These are phyloP conservation scores for Yamadazyma tumulicola DNA, from an alignment of 805 yeast genomes.

Conservation along the genomic window DNA sequence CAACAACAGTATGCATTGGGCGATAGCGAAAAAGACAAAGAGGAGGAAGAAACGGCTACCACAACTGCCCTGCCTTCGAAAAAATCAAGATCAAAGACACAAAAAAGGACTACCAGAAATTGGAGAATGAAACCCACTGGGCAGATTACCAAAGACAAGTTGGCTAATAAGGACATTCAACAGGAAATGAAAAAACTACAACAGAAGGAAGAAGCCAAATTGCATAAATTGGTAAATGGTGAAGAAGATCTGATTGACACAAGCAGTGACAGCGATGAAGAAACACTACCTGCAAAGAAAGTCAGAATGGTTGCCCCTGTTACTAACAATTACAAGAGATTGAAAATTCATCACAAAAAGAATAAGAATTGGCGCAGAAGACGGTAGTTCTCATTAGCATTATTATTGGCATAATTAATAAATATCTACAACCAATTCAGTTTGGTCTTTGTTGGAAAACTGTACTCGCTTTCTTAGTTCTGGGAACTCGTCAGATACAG, in stretches of 20 bases:
- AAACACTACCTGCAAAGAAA: slow-evolving; percentile 3
- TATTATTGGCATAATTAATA: slow-evolving; percentile 7
- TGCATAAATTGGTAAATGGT: slow-evolving; percentile 21
- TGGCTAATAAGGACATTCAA: slow-evolving; percentile 41
- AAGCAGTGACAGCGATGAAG: slow-evolving; percentile 12
- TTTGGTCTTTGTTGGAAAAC: slow-evolving; percentile 18
- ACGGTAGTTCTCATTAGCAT: slow-evolving; percentile 17
- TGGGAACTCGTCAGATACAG: neutral
- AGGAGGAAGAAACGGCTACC: slow-evolving; percentile 6
- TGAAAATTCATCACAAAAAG: slow-evolving; percentile 45
- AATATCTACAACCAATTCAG: slow-evolving; percentile 21
- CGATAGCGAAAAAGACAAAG: slow-evolving; percentile 3
- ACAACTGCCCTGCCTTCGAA: slow-evolving; percentile 7
- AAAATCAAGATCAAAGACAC: slow-evolving; percentile 32
- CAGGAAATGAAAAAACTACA: slow-evolving; percentile 34
- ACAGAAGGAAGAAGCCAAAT: slow-evolving; percentile 19
- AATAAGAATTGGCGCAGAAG: slow-evolving; percentile 21
- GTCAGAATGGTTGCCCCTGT: slow-evolving; percentile 27
- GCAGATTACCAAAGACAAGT: slow-evolving; percentile 20
- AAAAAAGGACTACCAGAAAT: slow-evolving; percentile 51
- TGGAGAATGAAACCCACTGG: slow-evolving; percentile 45
- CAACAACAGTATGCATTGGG: slow-evolving; percentile 9
- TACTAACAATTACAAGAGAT: slow-evolving; percentile 49
- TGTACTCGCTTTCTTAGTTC: slow-evolving; percentile 24
- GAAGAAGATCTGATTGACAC: slow-evolving; percentile 9